Conservation (phyloP, 176 grass and related monocot genomes). For the Rhipidocladum racemiflorum region DNA sequence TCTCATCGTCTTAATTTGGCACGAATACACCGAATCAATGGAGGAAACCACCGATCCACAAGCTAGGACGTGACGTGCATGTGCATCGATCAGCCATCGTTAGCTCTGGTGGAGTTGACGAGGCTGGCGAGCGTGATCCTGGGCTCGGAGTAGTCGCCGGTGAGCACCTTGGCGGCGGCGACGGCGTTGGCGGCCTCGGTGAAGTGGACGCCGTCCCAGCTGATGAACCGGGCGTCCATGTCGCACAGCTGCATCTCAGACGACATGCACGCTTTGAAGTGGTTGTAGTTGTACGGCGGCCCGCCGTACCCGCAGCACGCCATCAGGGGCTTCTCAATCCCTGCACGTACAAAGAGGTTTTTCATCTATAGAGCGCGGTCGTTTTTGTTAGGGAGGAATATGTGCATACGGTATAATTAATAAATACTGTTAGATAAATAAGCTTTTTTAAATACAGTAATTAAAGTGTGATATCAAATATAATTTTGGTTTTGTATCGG, state of each 20-base stretch:
- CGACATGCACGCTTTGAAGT: constrained; percentile 52
- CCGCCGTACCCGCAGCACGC: constrained; percentile 78
- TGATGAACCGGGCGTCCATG: constrained; percentile 47
- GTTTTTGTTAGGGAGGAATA: too few species aligned
- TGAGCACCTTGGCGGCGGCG: constrained; percentile 56
- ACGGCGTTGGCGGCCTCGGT: constrained; percentile 59
- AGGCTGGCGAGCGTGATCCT: constrained; percentile 52
- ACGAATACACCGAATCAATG: background rate
- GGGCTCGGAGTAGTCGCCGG: constrained; percentile 58
- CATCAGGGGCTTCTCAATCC: constrained; percentile 63
- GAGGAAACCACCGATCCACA: background rate
- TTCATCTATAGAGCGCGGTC: too few species aligned
- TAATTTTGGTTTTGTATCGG: too few species aligned
- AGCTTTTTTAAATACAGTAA: too few species aligned
- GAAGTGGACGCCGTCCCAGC: constrained; percentile 83
- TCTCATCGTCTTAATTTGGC: background rate
- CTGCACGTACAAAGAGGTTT: background rate
- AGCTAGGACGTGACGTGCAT: background rate
- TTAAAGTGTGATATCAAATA: too few species aligned
- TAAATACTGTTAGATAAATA: too few species aligned
- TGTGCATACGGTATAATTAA: too few species aligned
- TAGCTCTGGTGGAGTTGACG: constrained; percentile 42
- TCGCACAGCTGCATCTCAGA: constrained; percentile 51
- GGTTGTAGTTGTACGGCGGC: constrained; percentile 84
- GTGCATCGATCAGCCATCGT: constrained; percentile 1